phyloP scores from a whole-genome alignment of 148 eudicot species.

The Chenopodium quinoa region DNA sequence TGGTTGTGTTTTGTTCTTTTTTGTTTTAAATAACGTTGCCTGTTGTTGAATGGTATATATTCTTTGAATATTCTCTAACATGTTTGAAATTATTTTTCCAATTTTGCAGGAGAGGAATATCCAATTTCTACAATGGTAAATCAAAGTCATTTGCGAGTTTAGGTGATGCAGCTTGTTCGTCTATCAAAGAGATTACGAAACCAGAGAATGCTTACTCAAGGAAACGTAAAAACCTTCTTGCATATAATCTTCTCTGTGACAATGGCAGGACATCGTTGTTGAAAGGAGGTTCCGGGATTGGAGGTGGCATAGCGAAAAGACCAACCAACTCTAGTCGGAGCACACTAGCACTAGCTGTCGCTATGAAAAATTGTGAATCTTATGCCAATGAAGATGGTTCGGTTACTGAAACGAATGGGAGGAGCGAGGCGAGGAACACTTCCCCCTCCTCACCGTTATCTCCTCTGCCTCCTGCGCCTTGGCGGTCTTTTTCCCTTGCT shows the following conservation, averaged over 20 bases:
- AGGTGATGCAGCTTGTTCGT: conserved; percentile 37
- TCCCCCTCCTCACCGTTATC: conserved; percentile 16
- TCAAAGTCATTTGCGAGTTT: conserved; percentile 74
- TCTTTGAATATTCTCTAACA: conserved; percentile 22
- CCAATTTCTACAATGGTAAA: conserved; percentile 74
- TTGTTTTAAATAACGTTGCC: neutral
- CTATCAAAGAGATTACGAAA: conserved; percentile 56
- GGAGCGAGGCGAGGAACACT: neutral
- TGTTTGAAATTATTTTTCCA: neutral
- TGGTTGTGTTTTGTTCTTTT: neutral
- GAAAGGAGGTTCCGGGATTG: conserved; percentile 30
- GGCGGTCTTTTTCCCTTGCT: conserved; percentile 64
- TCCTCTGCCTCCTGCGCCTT: conserved; percentile 23
- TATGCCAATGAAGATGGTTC: conserved; percentile 19
- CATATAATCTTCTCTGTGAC: conserved; percentile 37
- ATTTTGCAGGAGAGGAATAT: conserved; percentile 64
- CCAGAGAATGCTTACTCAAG: conserved; percentile 59
- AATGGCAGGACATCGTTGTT: conserved; percentile 25
- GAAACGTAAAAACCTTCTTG: conserved; percentile 58
- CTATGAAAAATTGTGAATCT: conserved; percentile 32
- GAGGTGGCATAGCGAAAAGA: conserved; percentile 55
- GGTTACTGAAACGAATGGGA: neutral
- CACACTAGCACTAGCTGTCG: conserved; percentile 48
- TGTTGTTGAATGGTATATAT: conserved; percentile 13
- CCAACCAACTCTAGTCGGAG: conserved; percentile 26